Evolutionary conservation across 331 rosid species (phyloP), one percentile per base, ranked within the genome.

Genomic region (Acacia pycnantha): DNA sequence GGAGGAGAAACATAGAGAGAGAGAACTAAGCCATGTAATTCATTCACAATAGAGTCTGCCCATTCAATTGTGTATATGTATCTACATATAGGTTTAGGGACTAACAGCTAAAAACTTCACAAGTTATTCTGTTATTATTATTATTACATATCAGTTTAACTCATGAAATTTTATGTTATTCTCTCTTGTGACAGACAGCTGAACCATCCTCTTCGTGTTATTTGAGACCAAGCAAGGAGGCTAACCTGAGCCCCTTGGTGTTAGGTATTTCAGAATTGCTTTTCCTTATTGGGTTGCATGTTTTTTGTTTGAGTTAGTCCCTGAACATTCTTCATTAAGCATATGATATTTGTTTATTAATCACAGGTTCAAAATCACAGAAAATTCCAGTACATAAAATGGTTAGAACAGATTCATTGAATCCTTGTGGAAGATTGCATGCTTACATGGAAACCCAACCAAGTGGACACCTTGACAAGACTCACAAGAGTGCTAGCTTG

Each of bases 401-500:
- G 89, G 94, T 95, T 46, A 89, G 98, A 84, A 93, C 98, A 74
- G 97, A 95, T 90, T 87, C 98, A 82, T 81, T 82, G n/a, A 91
- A 95, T 86, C 98, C 98, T 51, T 91, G 82, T 64, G 98, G 98
- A 80, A 89, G 98, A 89, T 88, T 95, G 83, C 98, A 93, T 79
- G 95, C 92, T 47, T 95, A 90, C 83, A 64, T 89, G 87, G 94
- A 89, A 84, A 76, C 81, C 75, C 86, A 78, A 80, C 78, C 90
- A 77, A 70, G 69, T 80, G 87, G 86, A 82, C 82, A 77, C 71
- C 82, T 82, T 40, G 93, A 85, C 70, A 79, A n/a, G n/a, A n/a
- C n/a, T n/a, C n/a, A n/a, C n/a, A n/a, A 83, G 74, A 85, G 79
- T 83, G 75, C 88, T 76, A 87, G 86, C 82, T 91, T 92, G 90